A percentile compares a stretch with the other conserved stretches of the same genome.
Evolutionary conservation across 2,329 filamentous ascomycete species (phyloP).

Genomic region (Fusarium sp.): DNA sequence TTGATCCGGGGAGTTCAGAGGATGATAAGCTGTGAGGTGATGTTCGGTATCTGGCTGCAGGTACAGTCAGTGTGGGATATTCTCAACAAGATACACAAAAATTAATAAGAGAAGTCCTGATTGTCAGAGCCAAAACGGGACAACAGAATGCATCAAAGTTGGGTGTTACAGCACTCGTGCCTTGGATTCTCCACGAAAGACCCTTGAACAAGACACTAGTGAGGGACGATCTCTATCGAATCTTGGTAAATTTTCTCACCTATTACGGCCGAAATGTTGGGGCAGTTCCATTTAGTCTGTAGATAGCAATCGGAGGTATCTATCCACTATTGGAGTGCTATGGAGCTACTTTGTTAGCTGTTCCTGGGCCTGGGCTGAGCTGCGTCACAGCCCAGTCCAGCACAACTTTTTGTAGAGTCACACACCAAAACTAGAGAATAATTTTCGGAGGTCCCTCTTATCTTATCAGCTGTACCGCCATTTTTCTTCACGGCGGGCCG

Average conservation of each 20-base stretch:
- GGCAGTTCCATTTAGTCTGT: constrained; percentile 7
- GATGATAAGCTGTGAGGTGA: constrained; percentile 5
- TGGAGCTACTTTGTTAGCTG: constrained; percentile 9
- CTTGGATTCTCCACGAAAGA: constrained; percentile 22
- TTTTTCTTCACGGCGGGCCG: constrained; percentile 35
- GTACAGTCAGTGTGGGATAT: background rate
- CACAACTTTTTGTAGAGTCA: constrained; percentile 26
- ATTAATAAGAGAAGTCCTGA: background rate
- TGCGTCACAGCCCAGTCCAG: constrained; percentile 16
- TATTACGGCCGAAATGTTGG: constrained; percentile 38
- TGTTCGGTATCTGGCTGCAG: constrained; percentile 18
- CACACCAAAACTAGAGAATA: constrained; percentile 39
- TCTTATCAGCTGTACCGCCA: constrained; percentile 44
- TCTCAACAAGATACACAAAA: background rate
- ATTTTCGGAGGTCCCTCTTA: constrained; percentile 42
- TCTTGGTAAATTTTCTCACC: constrained; percentile 34
- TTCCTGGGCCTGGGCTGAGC: background rate
- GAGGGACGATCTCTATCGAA: constrained; percentile 29
- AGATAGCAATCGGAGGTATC: constrained; percentile 23
- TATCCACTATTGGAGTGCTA: constrained; percentile 19
- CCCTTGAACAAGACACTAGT: constrained; percentile 17
- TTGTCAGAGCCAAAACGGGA: background rate
- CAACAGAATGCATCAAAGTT: background rate
- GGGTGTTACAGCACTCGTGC: background rate
- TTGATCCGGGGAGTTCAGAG: constrained; percentile 33